Evolutionary conservation across 2,329 filamentous ascomycete genomes (phyloP), one percentile per base, ranked within the genome.

Genomic region (Xylariaceae sp.): DNA sequence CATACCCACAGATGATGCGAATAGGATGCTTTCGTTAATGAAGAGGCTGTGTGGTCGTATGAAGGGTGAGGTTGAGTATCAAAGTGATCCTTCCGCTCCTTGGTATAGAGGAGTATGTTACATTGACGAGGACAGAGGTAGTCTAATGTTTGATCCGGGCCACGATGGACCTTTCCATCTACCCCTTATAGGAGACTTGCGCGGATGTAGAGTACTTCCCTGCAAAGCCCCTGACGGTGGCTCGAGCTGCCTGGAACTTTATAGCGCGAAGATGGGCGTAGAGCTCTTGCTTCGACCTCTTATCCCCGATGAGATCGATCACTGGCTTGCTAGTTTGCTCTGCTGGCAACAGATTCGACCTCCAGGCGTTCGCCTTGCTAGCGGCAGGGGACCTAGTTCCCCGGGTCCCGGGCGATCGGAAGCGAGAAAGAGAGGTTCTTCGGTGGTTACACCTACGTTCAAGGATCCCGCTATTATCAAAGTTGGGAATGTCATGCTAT

Each of bases 391-490:
- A 29, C 45, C 55, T 41, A 67, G 59, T 49, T 65, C 72, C n/a
- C 69, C 70, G 13, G 70, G 68, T 10, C 63, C 71, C n/a, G 69
- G 70, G 37, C 72, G 75, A 49, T 70, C 73, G 0, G 77, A 80
- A 51, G 67, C 78, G 49, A 75, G 70, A 45, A 75, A 77, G 46
- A 75, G 77, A 33, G 60, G 68, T 4, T 73, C 75, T n/a, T 69
- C 70, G 0, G 63, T 70, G 5, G 53, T 65, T 56, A 73, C 73
- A 11, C 66, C 65, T 16, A 55, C 64, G 18, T 59, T 67, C 1
- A 94, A 87, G 67, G 87, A 91, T 58, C 83, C 85, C 3, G 85
- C 88, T 50, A 94, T 97, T 61, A 97, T 97, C 76, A 99, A 97
- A 70, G 91, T 97, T 41, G 94, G 92, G 50, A 92, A 92, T 68